Evolutionary conservation across 257 asterid genomes (phyloP).

Genomic region (Leonotis leonurus): DNA sequence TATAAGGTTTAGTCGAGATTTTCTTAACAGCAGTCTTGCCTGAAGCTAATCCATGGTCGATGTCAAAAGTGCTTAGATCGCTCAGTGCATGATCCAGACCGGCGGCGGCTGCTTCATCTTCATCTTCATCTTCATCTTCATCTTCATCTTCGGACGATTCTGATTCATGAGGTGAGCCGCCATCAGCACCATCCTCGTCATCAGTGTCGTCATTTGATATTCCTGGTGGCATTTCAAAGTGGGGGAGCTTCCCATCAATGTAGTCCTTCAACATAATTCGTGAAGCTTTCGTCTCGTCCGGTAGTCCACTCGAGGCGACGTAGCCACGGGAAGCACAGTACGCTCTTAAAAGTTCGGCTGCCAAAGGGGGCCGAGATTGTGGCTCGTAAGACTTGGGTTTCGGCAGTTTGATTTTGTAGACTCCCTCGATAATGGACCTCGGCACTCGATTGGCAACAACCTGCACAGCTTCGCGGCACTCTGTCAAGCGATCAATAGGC

Average conservation of each 20-base stretch:
- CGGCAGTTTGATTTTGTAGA: conserved; percentile 72
- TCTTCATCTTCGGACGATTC: conserved; percentile 37
- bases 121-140: too few species aligned
- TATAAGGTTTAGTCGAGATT: conserved; percentile 50
- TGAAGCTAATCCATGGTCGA: conserved; percentile 55
- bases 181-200: conserved; percentile 13
- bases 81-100: conserved; percentile 51
- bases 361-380: conserved; percentile 67
- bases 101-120: too few species aligned
- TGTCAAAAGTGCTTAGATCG: conserved; percentile 67
- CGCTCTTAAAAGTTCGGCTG: conserved; percentile 63
- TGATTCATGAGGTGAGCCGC: conserved; percentile 26
- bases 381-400: conserved; percentile 79
- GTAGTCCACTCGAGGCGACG: conserved; percentile 84
- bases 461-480: conserved; percentile 84
- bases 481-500: conserved; percentile 89
- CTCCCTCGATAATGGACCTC: conserved; percentile 52
- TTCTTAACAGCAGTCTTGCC: conserved; percentile 25
- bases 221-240: conserved; percentile 71
- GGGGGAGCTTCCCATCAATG: conserved; percentile 92
- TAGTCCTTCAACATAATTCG: conserved; percentile 86
- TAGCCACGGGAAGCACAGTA: conserved; percentile 93
- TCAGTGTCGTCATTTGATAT: conserved; percentile 24
- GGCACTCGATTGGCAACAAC: conserved; percentile 85
- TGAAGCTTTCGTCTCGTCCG: conserved; percentile 88